These are phyloP conservation scores for Candida khao-thaluensis DNA, from an alignment of 805 yeast genomes.

Conservation along the genomic window DNA sequence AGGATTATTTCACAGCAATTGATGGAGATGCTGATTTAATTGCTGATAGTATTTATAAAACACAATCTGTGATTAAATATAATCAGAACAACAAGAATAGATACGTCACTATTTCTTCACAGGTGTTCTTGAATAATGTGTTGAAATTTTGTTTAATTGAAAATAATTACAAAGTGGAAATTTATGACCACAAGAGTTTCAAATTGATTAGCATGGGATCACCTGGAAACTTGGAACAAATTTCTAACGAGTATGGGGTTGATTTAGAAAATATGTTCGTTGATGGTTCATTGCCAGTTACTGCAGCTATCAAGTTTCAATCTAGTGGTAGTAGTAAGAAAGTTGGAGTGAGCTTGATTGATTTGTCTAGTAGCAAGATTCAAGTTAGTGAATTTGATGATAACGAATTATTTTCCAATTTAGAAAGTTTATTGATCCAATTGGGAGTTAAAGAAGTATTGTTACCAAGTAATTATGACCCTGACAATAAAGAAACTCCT, in stretches of 20 bases:
- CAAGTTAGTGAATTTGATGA: conserved; percentile 81
- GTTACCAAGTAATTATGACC: conserved; percentile 46
- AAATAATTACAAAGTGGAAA: conserved; percentile 72
- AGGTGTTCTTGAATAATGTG: conserved; percentile 62
- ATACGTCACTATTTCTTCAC: conserved; percentile 75
- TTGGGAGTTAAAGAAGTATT: conserved; percentile 85
- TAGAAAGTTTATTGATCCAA: conserved; percentile 85
- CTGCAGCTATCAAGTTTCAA: conserved; percentile 38
- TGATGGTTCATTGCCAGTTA: conserved; percentile 40
- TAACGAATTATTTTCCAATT: conserved; percentile 80
- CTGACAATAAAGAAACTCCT: conserved; percentile 39
- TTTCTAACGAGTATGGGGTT: conserved; percentile 36
- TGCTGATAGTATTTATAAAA: conserved; percentile 82
- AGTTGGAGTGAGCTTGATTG: conserved; percentile 79
- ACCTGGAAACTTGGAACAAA: conserved; percentile 80
- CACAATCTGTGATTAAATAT: conserved; percentile 75
- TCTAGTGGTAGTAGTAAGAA: conserved; percentile 42
- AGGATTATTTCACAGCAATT: conserved; percentile 76
- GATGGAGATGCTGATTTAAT: conserved; percentile 75
- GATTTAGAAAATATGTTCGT: conserved; percentile 62
- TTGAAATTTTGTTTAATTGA: conserved; percentile 67
- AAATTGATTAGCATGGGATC: conserved; percentile 61
- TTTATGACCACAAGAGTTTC: conserved; percentile 68
- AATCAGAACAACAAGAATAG: conserved; percentile 42
- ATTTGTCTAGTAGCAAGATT: conserved; percentile 62